Base-by-base conservation (phyloP, 2,329 filamentous ascomycete genomes). In the Fusarium incarnatum region DNA sequence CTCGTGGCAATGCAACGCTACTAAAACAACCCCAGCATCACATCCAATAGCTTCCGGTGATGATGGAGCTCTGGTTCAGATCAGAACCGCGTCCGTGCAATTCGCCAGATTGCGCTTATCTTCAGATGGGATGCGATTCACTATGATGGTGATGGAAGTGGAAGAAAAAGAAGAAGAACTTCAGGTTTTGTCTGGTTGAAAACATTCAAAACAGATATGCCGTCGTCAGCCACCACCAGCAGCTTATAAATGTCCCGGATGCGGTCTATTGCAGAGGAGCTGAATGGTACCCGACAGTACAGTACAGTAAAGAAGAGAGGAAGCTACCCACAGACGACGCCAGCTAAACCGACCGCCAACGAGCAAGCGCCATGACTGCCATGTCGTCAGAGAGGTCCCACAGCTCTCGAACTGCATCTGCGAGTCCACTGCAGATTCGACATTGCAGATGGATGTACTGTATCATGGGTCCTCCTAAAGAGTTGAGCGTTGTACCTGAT, bases 381-480 rank as follows among this genome's bases (percentile, higher is more conserved):
- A 71, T 70, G 68, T 71, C 68, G 68, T 65, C 68, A 70, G 55
- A 68, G 56, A 65, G 48, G 50, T 52, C 50, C 60, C 67, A 50
- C 68, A 64, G 56, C 59, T 58, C 68, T 68, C 52, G 68, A 68
- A 71, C 68, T 54, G 59, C 68, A 68, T 52, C 68, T 71, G 28
- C 48, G 56, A 71, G 58, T 47, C 63, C 63, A 49, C 50, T 65
- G 55, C 59, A 60, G 42, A 49, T 49, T 41, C 47, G 41, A 54
- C 47, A 54, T 45, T 40, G 52, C 45, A 30, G 34, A 42, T 28
- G 47, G 48, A 49, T 54, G 48, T 44, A 46, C 37, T 53, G 22
- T 7, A 20, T 63, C 53, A 56, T 70, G 63, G 62, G 45, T 64
- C 45, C 46, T 64, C 34, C 48, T 53, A 49, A 30, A 48, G 20